Base-by-base conservation (phyloP, 2,329 filamentous ascomycete species). In the Emmonsiellopsis sp. region DNA sequence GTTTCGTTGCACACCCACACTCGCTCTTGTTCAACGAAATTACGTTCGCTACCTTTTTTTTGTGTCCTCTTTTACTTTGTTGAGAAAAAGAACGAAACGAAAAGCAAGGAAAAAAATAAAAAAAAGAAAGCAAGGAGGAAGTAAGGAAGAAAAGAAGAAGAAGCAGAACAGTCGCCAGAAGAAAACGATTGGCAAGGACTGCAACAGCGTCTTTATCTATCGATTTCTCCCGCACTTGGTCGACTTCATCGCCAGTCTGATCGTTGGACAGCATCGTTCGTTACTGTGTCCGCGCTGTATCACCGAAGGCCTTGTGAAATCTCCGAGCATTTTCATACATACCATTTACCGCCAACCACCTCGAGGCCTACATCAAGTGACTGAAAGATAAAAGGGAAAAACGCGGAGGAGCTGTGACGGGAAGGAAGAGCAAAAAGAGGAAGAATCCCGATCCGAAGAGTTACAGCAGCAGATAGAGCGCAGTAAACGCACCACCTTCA, bases 31-130 rank as follows among this genome's bases (percentile, higher is more conserved):
- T 65, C 64, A 62, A 65, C 56, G 56, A 62, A 65, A 65, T 60
- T 61, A 70, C 68, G 62, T 65, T 70, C 68, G 68, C 68, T 70
- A 70, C 67, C 62, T 26, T 61, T 62, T 61, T 55, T 56, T 59
- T 62, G 56, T 57, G 48, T 48, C 49, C 38, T 43, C 44, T 15
- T 48, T 48, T 42, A 16, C 16, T 42, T 42, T 42, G n/a, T 16
- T n/a, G 30, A 38, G 11, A 26, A 31, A 46, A 34, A 34, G 31
- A 37, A 50, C 9, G 8, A 11, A 40, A n/a, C 16, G 3, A 40
- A 34, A 30, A 34, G 50, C 55, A 55, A 51, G 52, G 54, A 51
- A 55, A 42, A 51, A 50, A 52, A 47, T 15, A 46, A 56, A 40
- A 50, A 57, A 52, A 50, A 53, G 37, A 32, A 34, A 38, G 35